Evolutionary conservation across 768 basidiomycete species (phyloP), one percentile per base, ranked within the genome.

Genomic region (Serendipita sp.): DNA sequence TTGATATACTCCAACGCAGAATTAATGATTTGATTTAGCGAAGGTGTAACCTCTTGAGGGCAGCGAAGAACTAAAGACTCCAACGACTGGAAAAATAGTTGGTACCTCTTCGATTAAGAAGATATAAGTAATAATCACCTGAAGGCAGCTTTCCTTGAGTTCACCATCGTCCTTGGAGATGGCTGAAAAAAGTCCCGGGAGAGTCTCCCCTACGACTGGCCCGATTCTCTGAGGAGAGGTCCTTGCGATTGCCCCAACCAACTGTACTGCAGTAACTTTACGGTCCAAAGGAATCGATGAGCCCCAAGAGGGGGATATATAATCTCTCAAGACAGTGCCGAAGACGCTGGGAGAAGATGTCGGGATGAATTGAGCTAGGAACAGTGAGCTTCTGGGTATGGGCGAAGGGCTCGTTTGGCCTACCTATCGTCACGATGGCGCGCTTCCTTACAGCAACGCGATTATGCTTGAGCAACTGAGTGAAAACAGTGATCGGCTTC

Each of bases 401-500:
- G 23, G 23, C 23, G 23, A 23, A 23, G 23, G 23, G 23, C 23
- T 23, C 23, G 23, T 31, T 16, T 13, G 31, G 29, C 66, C 23
- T 16, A 71, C 71, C 69, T 45, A 92, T 73, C 0, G 92, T 90
- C 43, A 84, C 77, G 65, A 97, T 93, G 2, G 91, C 88, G 62
- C 93, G 87, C 76, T 98, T 98, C 62, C 94, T 84, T 63, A 98
- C 89, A 0, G 91, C 91, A 8, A 88, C 82, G 3, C 92, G 85
- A 5, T 79, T 70, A 74, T 87, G 88, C n/a, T 77, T 79, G 52
- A 91, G 80, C 34, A 88, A 79, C 43, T 83, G 89, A 0, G 82
- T 86, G 63, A 88, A 80, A 18, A 86, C 83, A 3, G 75, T 71
- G 3, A 92, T 74, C 36, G 91, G 85, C 52, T 80, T 80, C 15